phyloP scores from a whole-genome alignment of 345 rosid genomes.

The Hibiscus trionum region DNA sequence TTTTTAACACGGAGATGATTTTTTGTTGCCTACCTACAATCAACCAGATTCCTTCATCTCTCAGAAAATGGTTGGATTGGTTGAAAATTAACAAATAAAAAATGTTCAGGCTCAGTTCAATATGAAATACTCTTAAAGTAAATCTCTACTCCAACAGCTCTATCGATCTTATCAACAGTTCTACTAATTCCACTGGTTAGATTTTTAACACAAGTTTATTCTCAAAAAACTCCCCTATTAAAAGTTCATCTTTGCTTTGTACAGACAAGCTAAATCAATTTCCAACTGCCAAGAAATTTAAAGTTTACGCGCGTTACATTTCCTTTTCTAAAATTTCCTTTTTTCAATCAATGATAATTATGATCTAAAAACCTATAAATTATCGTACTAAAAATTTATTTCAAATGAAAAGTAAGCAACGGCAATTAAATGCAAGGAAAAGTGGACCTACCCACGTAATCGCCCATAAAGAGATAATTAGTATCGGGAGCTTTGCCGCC shows the following conservation, averaged over 20 bases:
- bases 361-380: background rate
- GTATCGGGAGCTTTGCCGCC: conserved; percentile 49
- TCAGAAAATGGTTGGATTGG: background rate
- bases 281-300: background rate
- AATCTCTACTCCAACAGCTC: background rate
- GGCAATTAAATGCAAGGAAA: background rate
- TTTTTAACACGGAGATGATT: too few species aligned
- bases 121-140: background rate
- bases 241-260: background rate
- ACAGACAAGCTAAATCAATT: background rate
- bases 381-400: background rate
- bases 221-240: background rate
- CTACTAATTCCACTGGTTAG: background rate
- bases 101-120: background rate
- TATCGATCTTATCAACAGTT: background rate
- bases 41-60: background rate
- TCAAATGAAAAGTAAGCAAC: background rate
- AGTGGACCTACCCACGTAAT: conserved; percentile 37
- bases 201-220: background rate
- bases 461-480: conserved; percentile 53
- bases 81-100: background rate
- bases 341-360: background rate
- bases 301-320: background rate
- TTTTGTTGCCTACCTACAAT: too few species aligned
- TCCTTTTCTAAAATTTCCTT: background rate